Percentiles rank a stretch among this genome's conserved stretches.
These are phyloP conservation scores for Phytophthora niederhauseri DNA, from an alignment of 352 stramenopile genomes.

Conservation along the genomic window DNA sequence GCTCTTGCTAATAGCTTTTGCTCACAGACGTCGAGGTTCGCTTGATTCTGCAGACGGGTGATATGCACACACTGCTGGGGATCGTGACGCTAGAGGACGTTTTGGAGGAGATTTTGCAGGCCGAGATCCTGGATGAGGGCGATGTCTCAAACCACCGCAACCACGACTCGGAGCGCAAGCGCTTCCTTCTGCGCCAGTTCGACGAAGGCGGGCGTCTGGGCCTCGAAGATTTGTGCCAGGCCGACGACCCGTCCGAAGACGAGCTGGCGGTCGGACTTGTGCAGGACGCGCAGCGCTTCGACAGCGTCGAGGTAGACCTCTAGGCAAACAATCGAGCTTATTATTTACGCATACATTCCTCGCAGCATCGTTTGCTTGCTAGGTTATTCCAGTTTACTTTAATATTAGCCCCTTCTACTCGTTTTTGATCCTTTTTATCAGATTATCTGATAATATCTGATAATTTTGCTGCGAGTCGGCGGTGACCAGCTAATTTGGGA, in stretches of 20 bases:
- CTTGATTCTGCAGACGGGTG: constrained; percentile 57
- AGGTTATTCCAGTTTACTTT: too few relatives aligned
- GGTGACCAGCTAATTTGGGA: too few relatives aligned
- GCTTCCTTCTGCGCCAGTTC: constrained; percentile 54
- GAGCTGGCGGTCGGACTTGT: constrained; percentile 29
- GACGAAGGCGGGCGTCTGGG: constrained; percentile 50
- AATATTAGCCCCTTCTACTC: too few relatives aligned
- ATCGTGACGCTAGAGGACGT: constrained; percentile 99
- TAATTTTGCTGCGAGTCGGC: too few relatives aligned
- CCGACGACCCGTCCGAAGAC: constrained; percentile 46
- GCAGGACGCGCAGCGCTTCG: constrained; percentile 8
- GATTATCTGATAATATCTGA: too few relatives aligned
- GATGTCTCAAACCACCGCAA: constrained; percentile 63
- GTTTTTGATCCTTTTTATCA: too few relatives aligned
- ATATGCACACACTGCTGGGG: constrained; percentile 94
- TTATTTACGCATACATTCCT: not conserved
- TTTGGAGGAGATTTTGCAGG: constrained; percentile 97
- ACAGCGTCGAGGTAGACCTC: constrained; percentile 3
- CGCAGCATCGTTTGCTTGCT: too few relatives aligned
- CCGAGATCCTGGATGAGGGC: constrained; percentile 97
- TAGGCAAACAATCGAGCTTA: constrained; percentile 1
- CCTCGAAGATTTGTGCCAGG: constrained; percentile 47
- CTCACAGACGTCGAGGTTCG: not conserved
- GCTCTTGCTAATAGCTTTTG: not conserved
- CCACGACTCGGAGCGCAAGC: constrained; percentile 53